Evolutionary conservation across 768 basidiomycete genomes (phyloP).

Genomic region (Termitomyces sp.): DNA sequence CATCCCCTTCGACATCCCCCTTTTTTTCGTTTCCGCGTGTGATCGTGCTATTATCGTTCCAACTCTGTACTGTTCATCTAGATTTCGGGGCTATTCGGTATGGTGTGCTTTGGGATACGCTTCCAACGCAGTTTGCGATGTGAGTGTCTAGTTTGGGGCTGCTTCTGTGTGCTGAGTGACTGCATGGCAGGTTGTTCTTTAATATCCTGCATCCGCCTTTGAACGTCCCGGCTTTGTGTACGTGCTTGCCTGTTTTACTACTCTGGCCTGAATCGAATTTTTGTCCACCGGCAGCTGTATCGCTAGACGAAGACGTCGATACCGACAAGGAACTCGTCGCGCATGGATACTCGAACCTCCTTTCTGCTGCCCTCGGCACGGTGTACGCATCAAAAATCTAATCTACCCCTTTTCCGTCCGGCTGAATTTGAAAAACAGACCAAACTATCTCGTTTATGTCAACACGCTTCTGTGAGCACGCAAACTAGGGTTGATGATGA

Average conservation of each 20-base stretch:
- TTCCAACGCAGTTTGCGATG: conserved; percentile 95
- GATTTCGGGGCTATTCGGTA: conserved; percentile 62
- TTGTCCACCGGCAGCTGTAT: conserved; percentile 67
- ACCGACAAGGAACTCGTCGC: conserved; percentile 91
- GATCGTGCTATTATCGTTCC: too few relatives aligned
- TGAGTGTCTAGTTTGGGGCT: conserved; percentile 39
- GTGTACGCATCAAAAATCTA: conserved; percentile 68
- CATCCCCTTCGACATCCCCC: too few relatives aligned
- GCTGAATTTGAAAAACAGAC: too few relatives aligned
- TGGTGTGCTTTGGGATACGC: conserved; percentile 68
- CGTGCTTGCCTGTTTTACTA: too few relatives aligned
- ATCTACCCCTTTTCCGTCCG: too few relatives aligned
- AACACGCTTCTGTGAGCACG: conserved; percentile 68
- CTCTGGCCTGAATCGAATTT: background rate
- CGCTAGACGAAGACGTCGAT: conserved; percentile 82
- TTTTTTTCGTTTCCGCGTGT: too few relatives aligned
- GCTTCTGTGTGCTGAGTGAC: too few relatives aligned
- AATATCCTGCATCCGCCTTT: conserved; percentile 82
- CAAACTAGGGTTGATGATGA: too few relatives aligned
- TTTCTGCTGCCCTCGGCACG: conserved; percentile 76
- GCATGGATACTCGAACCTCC: too few relatives aligned
- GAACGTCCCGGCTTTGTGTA: conserved; percentile 87
- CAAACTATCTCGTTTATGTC: conserved; percentile 86
- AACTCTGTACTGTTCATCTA: conserved; percentile 27
- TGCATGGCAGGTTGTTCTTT: conserved; percentile 61